Conservation (phyloP, 352 stramenopile genomes). For the Phytophthora citrophthora region DNA sequence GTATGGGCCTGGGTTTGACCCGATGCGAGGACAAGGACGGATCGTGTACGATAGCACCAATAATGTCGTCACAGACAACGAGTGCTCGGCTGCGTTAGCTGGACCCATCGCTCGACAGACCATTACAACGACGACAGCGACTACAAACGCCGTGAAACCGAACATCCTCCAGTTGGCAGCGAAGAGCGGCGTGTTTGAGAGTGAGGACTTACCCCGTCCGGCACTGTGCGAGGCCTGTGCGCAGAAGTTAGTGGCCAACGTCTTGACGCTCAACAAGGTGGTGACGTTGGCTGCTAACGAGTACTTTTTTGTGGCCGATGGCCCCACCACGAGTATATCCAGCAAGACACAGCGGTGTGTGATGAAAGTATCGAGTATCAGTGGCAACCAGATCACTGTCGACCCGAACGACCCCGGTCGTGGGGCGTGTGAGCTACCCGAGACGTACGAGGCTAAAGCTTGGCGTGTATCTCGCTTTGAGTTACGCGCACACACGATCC, state of each 20-base stretch:
- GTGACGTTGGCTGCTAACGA: constrained; percentile 33
- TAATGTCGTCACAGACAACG: constrained; percentile 41
- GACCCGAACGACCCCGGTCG: constrained; percentile 24
- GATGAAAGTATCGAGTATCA: constrained; percentile 35
- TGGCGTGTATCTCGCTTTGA: constrained; percentile 73
- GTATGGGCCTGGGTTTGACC: constrained; percentile 67
- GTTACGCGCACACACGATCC: constrained; percentile 59
- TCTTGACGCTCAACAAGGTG: constrained; percentile 51
- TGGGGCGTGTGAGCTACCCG: constrained; percentile 49
- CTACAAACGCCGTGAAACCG: constrained; percentile 32
- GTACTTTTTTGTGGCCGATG: constrained; percentile 78
- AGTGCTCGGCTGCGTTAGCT: constrained; percentile 51
- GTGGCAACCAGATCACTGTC: constrained; percentile 37
- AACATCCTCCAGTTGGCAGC: constrained; percentile 57
- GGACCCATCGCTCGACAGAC: constrained; percentile 58
- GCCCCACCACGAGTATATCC: constrained; percentile 17
- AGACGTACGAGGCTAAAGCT: constrained; percentile 55
- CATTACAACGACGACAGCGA: constrained; percentile 36
- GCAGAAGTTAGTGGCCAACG: constrained; percentile 48
- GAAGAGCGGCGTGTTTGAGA: constrained; percentile 37
- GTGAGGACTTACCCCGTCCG: constrained; percentile 29
- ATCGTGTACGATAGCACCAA: constrained; percentile 35
- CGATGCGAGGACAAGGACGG: constrained; percentile 54
- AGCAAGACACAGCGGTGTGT: constrained; percentile 49
- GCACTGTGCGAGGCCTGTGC: constrained; percentile 61